Base-by-base conservation (phyloP, 768 basidiomycete species). In the Holtermanniella nyarrowii region DNA sequence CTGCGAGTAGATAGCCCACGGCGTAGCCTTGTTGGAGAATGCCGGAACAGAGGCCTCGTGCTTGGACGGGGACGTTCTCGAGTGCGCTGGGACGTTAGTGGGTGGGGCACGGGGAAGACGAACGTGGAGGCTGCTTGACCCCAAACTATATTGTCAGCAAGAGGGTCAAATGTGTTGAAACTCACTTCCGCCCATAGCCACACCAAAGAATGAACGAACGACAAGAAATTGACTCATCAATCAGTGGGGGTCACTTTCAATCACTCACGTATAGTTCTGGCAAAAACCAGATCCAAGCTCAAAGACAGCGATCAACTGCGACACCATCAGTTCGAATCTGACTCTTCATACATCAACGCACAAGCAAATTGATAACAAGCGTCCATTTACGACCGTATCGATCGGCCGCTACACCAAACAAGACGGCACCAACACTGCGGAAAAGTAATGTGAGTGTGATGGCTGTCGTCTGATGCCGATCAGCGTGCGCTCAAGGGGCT, bases 301-400 rank as follows among this genome's bases (percentile, higher is more conserved):
- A 48, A 95, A 79, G 3, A 78, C 67, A 13, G 79, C 76, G 55
- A 88, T 79, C 44, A 90, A 65, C 22, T 88, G 42, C 20, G 91
- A 76, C n/a, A n/a, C n/a, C n/a, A n/a, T n/a, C n/a, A n/a, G n/a
- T n/a, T n/a, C n/a, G n/a, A n/a, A n/a, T n/a, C n/a, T n/a, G n/a
- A n/a, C n/a, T n/a, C n/a, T n/a, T n/a, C n/a, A n/a, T n/a, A n/a
- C n/a, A n/a, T n/a, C n/a, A 16, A 37, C 31, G 31, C 31, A n/a
- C 22, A 16, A 39, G 59, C 61, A 3, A 59, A 67, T 89, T 90
- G 57, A 61, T 57, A 24, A 93, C 80, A 3, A 91, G 76, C 3
- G 89, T 89, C 89, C 89, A 97, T 76, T 91, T 93, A 24, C 91
- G 79, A 3, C 91, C 91, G 68, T 76, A 93, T 3, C 91, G 80